A percentile compares a stretch with the other conserved stretches of the same genome.
Evolutionary conservation across 306 rosid species (phyloP).

Genomic region (Herpetospermum pedunculosum): DNA sequence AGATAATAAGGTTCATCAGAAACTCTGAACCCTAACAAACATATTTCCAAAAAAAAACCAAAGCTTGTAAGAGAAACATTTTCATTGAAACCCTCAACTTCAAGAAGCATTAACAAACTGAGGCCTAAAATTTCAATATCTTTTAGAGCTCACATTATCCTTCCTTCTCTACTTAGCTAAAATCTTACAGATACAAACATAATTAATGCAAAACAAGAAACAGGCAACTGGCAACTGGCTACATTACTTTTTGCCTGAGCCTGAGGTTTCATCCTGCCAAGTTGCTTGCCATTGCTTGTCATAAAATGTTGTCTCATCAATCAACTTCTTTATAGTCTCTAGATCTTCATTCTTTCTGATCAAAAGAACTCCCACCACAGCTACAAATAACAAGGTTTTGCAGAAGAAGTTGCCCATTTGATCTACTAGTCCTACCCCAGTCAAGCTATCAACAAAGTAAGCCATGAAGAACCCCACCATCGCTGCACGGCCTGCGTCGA

Average conservation of each 20-base stretch:
- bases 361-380: conserved; percentile 80
- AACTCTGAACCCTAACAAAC: not conserved
- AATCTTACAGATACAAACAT: not conserved
- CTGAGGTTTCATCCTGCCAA: conserved; percentile 75
- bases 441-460: conserved; percentile 90
- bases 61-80: not conserved
- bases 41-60: not conserved
- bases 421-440: conserved; percentile 94
- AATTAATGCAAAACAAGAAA: not conserved
- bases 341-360: conserved; percentile 89
- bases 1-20: not conserved
- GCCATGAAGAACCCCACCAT: conserved; percentile 86
- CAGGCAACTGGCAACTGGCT: not conserved
- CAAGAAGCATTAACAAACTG: not conserved
- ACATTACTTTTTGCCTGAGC: conserved; percentile 16
- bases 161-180: conserved; percentile 3
- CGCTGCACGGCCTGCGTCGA: conserved; percentile 48
- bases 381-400: conserved; percentile 78
- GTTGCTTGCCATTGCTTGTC: conserved; percentile 99
- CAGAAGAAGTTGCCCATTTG: conserved; percentile 91
- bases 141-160: not conserved
- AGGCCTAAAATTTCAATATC: not conserved
- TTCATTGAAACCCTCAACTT: not conserved
- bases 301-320: conserved; percentile 85
- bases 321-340: conserved; percentile 61